Conservation (phyloP, 352 stramenopile genomes). For the Globisporangium recalcitrans region DNA sequence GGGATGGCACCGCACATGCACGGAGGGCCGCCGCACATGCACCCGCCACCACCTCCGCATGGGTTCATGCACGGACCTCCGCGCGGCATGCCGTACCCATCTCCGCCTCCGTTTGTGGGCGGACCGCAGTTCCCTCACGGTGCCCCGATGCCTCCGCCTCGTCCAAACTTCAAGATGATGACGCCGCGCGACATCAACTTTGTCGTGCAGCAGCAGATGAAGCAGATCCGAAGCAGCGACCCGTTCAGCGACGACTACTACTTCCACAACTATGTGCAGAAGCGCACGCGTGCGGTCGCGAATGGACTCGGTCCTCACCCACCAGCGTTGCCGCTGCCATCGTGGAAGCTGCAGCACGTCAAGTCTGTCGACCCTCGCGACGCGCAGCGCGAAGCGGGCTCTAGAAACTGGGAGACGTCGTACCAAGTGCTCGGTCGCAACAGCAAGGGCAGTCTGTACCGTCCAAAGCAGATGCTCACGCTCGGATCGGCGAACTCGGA, state of each 20-base stretch:
- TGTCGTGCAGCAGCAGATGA: constrained; percentile 82
- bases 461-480: constrained; percentile 64
- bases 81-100: constrained; percentile 30
- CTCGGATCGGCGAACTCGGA: constrained; percentile 23
- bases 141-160: constrained; percentile 32
- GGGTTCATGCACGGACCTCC: constrained; percentile 36
- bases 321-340: constrained; percentile 46
- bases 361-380: constrained; percentile 66
- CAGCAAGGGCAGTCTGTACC: constrained; percentile 73
- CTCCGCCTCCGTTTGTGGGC: constrained; percentile 14
- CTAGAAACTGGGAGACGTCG: constrained; percentile 67
- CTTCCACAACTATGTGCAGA: constrained; percentile 83
- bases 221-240: constrained; percentile 80
- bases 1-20: constrained; percentile 26
- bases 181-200: constrained; percentile 81
- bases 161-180: constrained; percentile 79
- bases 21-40: constrained; percentile 26
- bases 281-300: constrained; percentile 38
- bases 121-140: constrained; percentile 21
- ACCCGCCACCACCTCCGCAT: constrained; percentile 22
- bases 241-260: constrained; percentile 89
- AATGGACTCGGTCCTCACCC: constrained; percentile 25
- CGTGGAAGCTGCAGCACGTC: constrained; percentile 82
- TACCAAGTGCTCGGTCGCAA: constrained; percentile 76
- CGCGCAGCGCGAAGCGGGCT: constrained; percentile 56